Percentiles rank a stretch among this genome's conserved stretches.
These are phyloP conservation scores for Pleurotus pulmonarius DNA, from an alignment of 768 basidiomycete genomes.

Conservation along the genomic window DNA sequence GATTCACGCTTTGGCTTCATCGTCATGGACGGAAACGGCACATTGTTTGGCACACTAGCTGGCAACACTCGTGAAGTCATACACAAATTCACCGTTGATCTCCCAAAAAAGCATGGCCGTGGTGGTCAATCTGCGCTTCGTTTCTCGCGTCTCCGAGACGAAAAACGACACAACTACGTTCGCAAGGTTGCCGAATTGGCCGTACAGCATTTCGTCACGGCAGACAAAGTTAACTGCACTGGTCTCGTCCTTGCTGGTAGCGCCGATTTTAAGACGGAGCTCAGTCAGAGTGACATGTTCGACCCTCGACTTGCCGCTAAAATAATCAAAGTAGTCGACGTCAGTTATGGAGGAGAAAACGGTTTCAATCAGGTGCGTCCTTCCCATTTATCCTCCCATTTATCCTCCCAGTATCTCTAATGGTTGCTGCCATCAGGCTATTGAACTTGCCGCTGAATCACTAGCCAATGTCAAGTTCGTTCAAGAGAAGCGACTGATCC, in stretches of 20 bases:
- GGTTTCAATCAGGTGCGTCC: slow-evolving; percentile 95
- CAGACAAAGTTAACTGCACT: slow-evolving; percentile 97
- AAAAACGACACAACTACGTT: slow-evolving; percentile 99
- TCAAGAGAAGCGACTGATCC: slow-evolving; percentile 97
- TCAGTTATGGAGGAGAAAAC: slow-evolving; percentile 97
- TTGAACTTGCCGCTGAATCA: slow-evolving; percentile 94
- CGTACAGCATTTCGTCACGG: slow-evolving; percentile 96
- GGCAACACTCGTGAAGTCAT: slow-evolving; percentile 97
- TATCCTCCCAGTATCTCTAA: slow-evolving; percentile 5
- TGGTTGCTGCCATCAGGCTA: slow-evolving; percentile 56
- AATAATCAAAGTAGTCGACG: slow-evolving; percentile 97
- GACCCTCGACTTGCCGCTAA: slow-evolving; percentile 85
- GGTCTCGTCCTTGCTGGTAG: slow-evolving; percentile 95
- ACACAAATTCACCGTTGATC: slow-evolving; percentile 98
- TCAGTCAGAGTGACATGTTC: slow-evolving; percentile 95
- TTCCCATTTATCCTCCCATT: neutral
- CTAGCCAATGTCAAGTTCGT: slow-evolving; percentile 99
- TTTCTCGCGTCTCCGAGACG: slow-evolving; percentile 99
- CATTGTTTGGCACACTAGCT: slow-evolving; percentile 91
- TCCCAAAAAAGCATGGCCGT: slow-evolving; percentile 99
- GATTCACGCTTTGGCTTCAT: slow-evolving; percentile 99
- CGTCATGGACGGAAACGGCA: slow-evolving; percentile 99
- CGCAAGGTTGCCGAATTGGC: slow-evolving; percentile 97
- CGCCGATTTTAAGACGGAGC: slow-evolving; percentile 98
- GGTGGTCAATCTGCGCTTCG: slow-evolving; percentile 99